Conservation (phyloP, 2,329 filamentous ascomycete species). For the Colletotrichum sp. region DNA sequence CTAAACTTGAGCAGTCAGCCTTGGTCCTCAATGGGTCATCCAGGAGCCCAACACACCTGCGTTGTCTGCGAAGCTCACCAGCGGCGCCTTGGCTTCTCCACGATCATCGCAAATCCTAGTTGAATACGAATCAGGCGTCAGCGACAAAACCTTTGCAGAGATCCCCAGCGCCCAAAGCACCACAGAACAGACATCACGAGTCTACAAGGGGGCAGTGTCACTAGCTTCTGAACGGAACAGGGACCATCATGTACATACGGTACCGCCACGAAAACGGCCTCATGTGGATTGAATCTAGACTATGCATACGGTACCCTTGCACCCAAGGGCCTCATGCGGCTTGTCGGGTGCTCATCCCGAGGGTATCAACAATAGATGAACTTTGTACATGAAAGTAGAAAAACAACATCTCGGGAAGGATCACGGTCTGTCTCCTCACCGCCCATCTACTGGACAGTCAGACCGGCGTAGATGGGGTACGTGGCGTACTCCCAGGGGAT, state of each 20-base stretch:
- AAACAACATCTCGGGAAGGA: not conserved
- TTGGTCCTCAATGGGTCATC: not conserved
- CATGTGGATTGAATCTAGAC: not conserved
- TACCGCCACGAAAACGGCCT: not conserved
- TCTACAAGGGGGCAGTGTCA: not conserved
- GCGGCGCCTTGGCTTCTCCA: fast-evolving
- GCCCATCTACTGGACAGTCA: not conserved
- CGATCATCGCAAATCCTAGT: not conserved
- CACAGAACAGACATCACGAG: not conserved
- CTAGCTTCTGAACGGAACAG: not conserved
- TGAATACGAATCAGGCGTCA: not conserved
- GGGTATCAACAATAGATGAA: not conserved
- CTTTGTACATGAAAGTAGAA: not conserved
- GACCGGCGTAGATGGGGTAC: slow-evolving; percentile 1
- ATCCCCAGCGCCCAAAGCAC: not conserved
- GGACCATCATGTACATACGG: not conserved
- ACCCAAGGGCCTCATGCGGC: not conserved
- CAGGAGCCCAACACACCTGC: not conserved
- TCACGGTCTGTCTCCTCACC: not conserved
- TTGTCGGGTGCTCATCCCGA: slow-evolving; percentile 1
- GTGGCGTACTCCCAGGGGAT: not conserved
- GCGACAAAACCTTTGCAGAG: not conserved
- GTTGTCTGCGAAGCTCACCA: not conserved
- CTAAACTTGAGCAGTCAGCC: not conserved
- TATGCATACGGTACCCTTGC: not conserved